Evolutionary conservation across 495 filamentous ascomycete species (phyloP), one percentile per base, ranked within the genome.

Genomic region (Friedmanniomyces simplex): DNA sequence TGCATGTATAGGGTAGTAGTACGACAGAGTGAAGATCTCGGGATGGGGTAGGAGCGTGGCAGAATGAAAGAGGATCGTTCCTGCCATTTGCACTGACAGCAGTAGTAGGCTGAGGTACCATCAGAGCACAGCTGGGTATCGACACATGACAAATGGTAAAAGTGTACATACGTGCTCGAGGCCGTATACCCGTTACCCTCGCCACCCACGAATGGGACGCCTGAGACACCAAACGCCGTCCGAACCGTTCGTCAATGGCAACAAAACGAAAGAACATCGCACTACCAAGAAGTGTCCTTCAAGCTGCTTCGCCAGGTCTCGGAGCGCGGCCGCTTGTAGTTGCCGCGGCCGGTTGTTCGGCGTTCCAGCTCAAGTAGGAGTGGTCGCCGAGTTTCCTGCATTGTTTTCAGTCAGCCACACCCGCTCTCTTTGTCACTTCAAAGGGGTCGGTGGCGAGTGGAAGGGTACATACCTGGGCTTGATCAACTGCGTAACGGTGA

Each of bases 311-410:
- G 45, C 61, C 61, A 8, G 69, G 66, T 46, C 70, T 66, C 20
- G 55, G 18, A 50, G 59, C 63, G 24, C 69, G 61, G 1, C 81
- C 82, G 47, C 79, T 81, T 49, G 79, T 72, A 48, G 78, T 77
- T 54, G 79, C 80, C 5, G 77, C 78, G 42, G 73, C 79, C 1
- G 84, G 80, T 36, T 85, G 81, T 22, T 93, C 88, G 67, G 90
- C 91, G 72, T 97, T 96, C 94, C 94, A 99, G 10, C 87, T 88
- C 39, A 99, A 78, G 71, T 97, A 97, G 28, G 89, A 96, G 68
- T 96, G 93, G 70, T 99, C 93, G 26, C 93, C 93, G 45, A 99
- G 80, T 85, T 97, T 97, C 60, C 93, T 91, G 57, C 21, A 26
- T 59, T 55, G 56, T 58, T 63, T 37, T 54, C 54, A 64, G 52